Evolutionary conservation across 1,284 basidiomycete genomes (phyloP), one percentile per base, ranked within the genome.

Genomic region (Flammula alnicola): DNA sequence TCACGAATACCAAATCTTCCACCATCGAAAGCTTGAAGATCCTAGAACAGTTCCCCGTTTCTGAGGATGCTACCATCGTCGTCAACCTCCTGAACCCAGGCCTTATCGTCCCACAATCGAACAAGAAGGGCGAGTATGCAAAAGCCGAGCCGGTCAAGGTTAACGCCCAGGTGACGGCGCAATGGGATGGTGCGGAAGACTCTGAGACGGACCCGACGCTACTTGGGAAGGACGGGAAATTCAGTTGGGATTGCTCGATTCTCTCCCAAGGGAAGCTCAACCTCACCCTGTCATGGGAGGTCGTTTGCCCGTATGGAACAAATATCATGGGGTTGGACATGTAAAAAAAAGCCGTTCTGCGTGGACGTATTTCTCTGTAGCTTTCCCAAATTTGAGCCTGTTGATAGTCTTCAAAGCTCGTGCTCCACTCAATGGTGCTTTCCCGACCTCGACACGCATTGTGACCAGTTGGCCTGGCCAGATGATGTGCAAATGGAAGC

Each of bases 31-130:
- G 47, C 17, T 45, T 73, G 45, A 67, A 63, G 49, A 55, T 73
- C 43, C 29, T 66, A 17, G 72, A 73, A 30, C 63, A 68, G 14
- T 60, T 73, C 17, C 73, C 72, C 3, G 58, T 71, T 1, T 71
- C 71, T 9, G 62, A 69, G 45, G 63, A 71, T 46, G 40, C 60
- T 10, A 55, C 58, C 25, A 66, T 74, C 46, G 54, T 46, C 0
- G 68, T 74, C 20, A 69, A 68, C 35, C 49, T 72, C 17, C 30
- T 68, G 45, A 62, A 35, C 26, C 72, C 72, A 2, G 51, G 62
- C 2, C 57, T 73, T 9, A 19, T 42, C 4, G 31, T 60, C 5
- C 51, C 62, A 14, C 25, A 41, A 16, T 25, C 30, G 19, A 44
- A 29, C 23, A 43, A 41, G 22, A 22, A 27, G 25, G 19, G 25